Base-by-base conservation (phyloP, 495 filamentous ascomycete species). In the Tuber aestivum region DNA sequence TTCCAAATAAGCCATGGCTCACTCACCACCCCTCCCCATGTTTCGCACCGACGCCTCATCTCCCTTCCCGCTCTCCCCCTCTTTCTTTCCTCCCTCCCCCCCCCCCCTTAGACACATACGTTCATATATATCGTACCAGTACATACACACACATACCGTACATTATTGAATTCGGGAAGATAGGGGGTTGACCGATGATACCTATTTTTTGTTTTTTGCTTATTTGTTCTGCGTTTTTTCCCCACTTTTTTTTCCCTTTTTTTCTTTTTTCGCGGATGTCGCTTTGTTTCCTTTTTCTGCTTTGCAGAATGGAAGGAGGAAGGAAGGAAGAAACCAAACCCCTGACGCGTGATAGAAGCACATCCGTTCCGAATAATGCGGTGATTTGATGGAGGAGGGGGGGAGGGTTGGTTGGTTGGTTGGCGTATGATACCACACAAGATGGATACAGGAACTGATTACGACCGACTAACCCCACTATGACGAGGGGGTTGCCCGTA, bases 291-390 rank as follows among this genome's bases (percentile, higher is more conserved):
- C 16, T 68, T 45, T 23, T 48, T 70, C 32, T 37, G 2, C 32
- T 72, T 45, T 45, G 3, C 40, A 68, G 42, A 76, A 61, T 61
- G n/a, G 68, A 35, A 65, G 56, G 50, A 14, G n/a, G 56, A 65
- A 65, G 23, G 48, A 56, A n/a, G 32, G 56, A 65, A 32, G 32
- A 35, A 65, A 65, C 56, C 18, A 18, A 65, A 65, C 56, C 56
- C 56, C 56, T 65, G 56, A 65, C 35, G 56, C 56, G 27, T 65
- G 56, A 65, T 35, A 81, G 80, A 87, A 75, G 86, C 86, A 71
- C 86, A 87, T 82, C 85, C 86, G n/a, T 86, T 87, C 73, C 45
- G 70, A 74, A 68, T 82, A 78, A 79, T 79, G 69, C 56, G 72
- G 41, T 79, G 73, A 74, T 75, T 41, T 12, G 23, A 23, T 10